A percentile compares a stretch with the other conserved stretches of the same genome.
These are phyloP conservation scores for Microdochium trichocladiopsis DNA, from an alignment of 2,329 filamentous ascomycete genomes.

Conservation along the genomic window DNA sequence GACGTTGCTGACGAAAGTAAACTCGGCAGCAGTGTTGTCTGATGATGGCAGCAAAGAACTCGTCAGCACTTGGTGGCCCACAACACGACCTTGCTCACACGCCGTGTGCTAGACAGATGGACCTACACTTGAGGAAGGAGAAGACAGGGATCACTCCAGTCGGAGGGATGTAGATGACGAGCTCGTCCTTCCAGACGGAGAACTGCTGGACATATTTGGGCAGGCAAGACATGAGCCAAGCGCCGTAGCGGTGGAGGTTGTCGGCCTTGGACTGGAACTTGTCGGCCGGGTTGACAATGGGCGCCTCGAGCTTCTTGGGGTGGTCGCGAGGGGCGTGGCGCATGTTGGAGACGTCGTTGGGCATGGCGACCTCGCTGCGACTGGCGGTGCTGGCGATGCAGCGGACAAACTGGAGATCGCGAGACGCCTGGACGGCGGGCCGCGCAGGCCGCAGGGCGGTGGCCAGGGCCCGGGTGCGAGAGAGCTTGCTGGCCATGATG, in stretches of 20 bases:
- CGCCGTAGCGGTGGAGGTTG: conserved; percentile 85
- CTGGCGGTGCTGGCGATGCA: conserved; percentile 41
- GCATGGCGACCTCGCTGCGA: conserved; percentile 43
- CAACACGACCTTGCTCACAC: background rate
- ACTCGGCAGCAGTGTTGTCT: conserved; percentile 96
- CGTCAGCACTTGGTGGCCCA: conserved; percentile 3
- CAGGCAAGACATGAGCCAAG: conserved; percentile 93
- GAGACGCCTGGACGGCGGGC: conserved; percentile 31
- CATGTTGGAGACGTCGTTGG: conserved; percentile 59
- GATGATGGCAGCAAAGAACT: background rate
- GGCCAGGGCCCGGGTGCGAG: conserved; percentile 47
- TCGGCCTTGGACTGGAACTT: conserved; percentile 85
- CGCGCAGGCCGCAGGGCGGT: conserved; percentile 48
- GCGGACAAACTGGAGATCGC: conserved; percentile 30
- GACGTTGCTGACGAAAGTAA: conserved; percentile 86
- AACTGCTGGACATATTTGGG: conserved; percentile 99
- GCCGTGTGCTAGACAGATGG: conserved; percentile 8
- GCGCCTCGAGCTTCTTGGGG: conserved; percentile 61
- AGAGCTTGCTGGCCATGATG: conserved; percentile 55
- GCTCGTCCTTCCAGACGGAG: conserved; percentile 98
- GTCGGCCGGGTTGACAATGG: conserved; percentile 86
- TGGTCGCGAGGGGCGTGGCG: conserved; percentile 54
- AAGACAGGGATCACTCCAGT: conserved; percentile 86
- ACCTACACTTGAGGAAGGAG: conserved; percentile 75
- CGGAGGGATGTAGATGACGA: conserved; percentile 88